Conservation (phyloP, 2,329 filamentous ascomycete species). For the Ophiostoma populinum region DNA sequence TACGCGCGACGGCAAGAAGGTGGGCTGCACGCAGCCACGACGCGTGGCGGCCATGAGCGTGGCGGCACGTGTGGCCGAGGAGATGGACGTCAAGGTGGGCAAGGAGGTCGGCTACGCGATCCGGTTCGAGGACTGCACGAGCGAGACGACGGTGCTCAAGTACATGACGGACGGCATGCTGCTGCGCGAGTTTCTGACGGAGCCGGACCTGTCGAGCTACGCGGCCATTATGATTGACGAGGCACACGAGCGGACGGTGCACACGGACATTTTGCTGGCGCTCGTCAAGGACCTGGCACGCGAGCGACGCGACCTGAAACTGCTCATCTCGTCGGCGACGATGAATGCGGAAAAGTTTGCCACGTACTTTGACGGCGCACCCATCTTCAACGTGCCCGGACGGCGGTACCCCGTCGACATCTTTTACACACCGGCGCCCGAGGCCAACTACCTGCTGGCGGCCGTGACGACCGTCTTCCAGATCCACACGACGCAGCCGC, state of each 20-base stretch:
- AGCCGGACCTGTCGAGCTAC: conserved; percentile 68
- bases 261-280: conserved; percentile 78
- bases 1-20: conserved; percentile 65
- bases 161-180: conserved; percentile 98
- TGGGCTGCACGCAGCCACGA: conserved; percentile 86
- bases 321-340: conserved; percentile 86
- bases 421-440: conserved; percentile 76
- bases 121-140: conserved; percentile 83
- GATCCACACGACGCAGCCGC: conserved; percentile 73
- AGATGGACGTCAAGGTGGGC: conserved; percentile 78
- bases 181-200: conserved; percentile 73
- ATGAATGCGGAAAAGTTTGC: conserved; percentile 90
- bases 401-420: conserved; percentile 80
- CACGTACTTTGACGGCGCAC: conserved; percentile 77
- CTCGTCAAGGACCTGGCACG: conserved; percentile 77
- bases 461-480: conserved; percentile 90
- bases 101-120: conserved; percentile 90
- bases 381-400: conserved; percentile 89
- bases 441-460: conserved; percentile 84
- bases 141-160: conserved; percentile 79
- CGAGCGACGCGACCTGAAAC: conserved; percentile 67
- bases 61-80: conserved; percentile 86
- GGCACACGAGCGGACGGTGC: conserved; percentile 82
- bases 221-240: conserved; percentile 89
- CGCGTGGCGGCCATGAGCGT: conserved; percentile 96